These are phyloP conservation scores for Amanita rubescens DNA, from an alignment of 768 basidiomycete genomes.

Conservation along the genomic window DNA sequence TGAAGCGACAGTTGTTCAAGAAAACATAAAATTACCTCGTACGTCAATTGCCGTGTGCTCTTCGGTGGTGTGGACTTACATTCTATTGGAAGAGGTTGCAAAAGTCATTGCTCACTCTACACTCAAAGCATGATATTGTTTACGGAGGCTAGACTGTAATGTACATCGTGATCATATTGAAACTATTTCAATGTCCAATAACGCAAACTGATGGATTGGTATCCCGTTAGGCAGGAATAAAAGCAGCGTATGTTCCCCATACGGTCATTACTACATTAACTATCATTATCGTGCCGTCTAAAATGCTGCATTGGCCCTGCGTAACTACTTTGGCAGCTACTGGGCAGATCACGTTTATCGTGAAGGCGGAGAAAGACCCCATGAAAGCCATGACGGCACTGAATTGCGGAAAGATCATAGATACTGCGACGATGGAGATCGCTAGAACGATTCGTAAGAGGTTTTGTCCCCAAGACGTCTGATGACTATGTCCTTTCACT, in stretches of 20 bases:
- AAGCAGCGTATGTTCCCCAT: constrained; percentile 70
- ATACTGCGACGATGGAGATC: constrained; percentile 53
- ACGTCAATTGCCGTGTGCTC: constrained; percentile 23
- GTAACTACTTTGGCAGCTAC: constrained; percentile 63
- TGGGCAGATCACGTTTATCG: constrained; percentile 73
- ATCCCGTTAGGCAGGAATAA: constrained; percentile 27
- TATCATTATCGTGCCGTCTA: constrained; percentile 50
- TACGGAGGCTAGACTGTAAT: background rate
- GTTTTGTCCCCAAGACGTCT: constrained; percentile 22
- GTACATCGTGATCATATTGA: background rate
- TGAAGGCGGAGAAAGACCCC: constrained; percentile 79
- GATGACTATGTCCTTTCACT: constrained; percentile 10
- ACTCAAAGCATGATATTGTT: constrained; percentile 33
- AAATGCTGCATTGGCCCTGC: constrained; percentile 34
- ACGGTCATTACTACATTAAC: constrained; percentile 57
- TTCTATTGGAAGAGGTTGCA: constrained; percentile 47
- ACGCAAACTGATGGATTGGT: constrained; percentile 10
- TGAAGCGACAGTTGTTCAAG: constrained; percentile 77
- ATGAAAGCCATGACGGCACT: constrained; percentile 83
- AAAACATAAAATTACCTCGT: constrained; percentile 78
- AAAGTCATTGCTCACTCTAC: constrained; percentile 72
- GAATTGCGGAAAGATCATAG: constrained; percentile 75
- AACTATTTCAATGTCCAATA: constrained; percentile 15
- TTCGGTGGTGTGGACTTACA: constrained; percentile 6
- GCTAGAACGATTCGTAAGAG: constrained; percentile 58